phyloP scores from a whole-genome alignment of 495 filamentous ascomycete species.

The Tetracladium marchalianum region DNA sequence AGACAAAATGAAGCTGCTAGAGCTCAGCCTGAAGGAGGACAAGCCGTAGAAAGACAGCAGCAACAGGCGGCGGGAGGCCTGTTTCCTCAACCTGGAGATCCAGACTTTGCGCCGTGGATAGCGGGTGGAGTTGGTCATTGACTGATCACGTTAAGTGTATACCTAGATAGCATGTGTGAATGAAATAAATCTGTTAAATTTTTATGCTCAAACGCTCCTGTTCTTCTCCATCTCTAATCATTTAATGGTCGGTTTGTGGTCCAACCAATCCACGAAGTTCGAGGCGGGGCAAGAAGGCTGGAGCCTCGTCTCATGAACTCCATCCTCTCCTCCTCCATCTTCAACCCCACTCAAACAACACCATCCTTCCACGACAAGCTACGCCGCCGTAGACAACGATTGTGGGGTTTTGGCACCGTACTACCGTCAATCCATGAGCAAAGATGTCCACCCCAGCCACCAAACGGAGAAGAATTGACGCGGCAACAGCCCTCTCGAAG shows the following conservation, averaged over 20 bases:
- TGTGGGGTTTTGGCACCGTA: slow-evolving; percentile 11
- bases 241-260: too few species aligned
- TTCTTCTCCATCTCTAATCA: too few species aligned
- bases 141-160: slow-evolving; percentile 6
- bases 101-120: slow-evolving; percentile 62
- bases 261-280: too few species aligned
- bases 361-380: slow-evolving; percentile 3
- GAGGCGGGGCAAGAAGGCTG: too few species aligned
- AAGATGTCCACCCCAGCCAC: slow-evolving; percentile 19
- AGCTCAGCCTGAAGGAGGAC: slow-evolving; percentile 23
- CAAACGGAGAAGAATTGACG: slow-evolving; percentile 50
- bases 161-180: slow-evolving; percentile 12
- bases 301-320: too few species aligned
- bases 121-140: slow-evolving; percentile 71
- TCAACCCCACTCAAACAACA: slow-evolving; percentile 6
- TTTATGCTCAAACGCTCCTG: background rate
- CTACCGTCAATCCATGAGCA: background rate
- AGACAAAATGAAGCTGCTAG: slow-evolving; percentile 21
- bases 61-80: slow-evolving; percentile 40
- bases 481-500: slow-evolving; percentile 42
- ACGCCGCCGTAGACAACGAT: slow-evolving; percentile 8
- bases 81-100: slow-evolving; percentile 64
- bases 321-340: background rate
- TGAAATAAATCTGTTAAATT: background rate
- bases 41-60: slow-evolving; percentile 5